phyloP scores from a whole-genome alignment of 306 rosid species.

The Hippophae gyantsensis region DNA sequence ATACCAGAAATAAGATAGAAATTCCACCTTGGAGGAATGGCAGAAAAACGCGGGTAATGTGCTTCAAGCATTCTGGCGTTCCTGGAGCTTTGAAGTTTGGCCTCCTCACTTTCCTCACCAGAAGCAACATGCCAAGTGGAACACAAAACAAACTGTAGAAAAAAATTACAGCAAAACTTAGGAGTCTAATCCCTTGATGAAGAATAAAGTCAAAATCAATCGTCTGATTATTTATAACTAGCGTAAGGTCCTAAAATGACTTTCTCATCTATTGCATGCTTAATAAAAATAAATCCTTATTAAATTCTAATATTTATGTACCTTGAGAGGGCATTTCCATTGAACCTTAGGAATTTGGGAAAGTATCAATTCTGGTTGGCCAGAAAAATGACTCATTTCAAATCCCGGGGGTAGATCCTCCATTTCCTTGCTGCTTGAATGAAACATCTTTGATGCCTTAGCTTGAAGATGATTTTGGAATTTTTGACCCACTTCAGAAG shows the following conservation, averaged over 20 bases:
- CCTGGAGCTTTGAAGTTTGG: slow-evolving; percentile 32
- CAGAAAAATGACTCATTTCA: slow-evolving; percentile 25
- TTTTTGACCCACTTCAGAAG: slow-evolving; percentile 35
- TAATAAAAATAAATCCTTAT: not conserved
- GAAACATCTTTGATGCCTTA: slow-evolving; percentile 28
- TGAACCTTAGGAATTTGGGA: slow-evolving; percentile 21
- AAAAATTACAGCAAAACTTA: not conserved
- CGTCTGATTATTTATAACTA: not conserved
- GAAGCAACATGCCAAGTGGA: slow-evolving; percentile 46
- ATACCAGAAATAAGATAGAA: slow-evolving; percentile 5
- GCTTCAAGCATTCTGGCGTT: slow-evolving; percentile 55
- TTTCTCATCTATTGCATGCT: not conserved
- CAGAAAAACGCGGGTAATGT: slow-evolving; percentile 49
- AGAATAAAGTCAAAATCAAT: not conserved
- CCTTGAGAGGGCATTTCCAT: slow-evolving; percentile 67
- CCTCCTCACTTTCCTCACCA: slow-evolving; percentile 66
- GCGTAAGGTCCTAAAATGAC: not conserved
- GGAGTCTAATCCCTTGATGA: not conserved
- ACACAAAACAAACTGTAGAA: slow-evolving; percentile 33
- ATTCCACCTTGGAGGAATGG: slow-evolving; percentile 55
- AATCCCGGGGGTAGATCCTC: slow-evolving; percentile 59
- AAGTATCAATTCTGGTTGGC: slow-evolving; percentile 21
- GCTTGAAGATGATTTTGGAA: slow-evolving; percentile 37
- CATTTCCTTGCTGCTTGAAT: slow-evolving; percentile 23
- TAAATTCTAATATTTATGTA: slow-evolving; percentile 12